Evolutionary conservation across 1,139 yeast genomes (phyloP).

Genomic region (Kodamaea suecica): DNA sequence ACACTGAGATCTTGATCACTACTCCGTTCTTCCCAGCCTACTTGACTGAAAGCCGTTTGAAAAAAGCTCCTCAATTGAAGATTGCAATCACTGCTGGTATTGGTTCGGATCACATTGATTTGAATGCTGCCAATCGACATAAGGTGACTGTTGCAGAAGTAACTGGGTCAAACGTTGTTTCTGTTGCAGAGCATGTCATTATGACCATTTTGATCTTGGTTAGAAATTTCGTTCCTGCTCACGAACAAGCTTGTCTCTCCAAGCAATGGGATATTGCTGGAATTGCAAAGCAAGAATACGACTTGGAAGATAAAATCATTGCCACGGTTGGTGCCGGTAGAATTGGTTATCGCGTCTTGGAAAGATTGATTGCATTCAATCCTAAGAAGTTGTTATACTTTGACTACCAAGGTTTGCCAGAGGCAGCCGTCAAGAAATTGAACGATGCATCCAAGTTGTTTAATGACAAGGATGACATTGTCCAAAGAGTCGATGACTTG

Average conservation of each 20-base stretch:
- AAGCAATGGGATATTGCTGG: conserved; percentile 80
- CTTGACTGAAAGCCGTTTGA: conserved; percentile 62
- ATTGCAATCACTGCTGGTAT: conserved; percentile 78
- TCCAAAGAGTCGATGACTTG: conserved; percentile 59
- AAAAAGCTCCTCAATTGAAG: conserved; percentile 70
- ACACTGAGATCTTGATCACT: conserved; percentile 73
- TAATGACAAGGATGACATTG: conserved; percentile 38
- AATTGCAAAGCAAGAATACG: conserved; percentile 69
- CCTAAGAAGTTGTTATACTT: conserved; percentile 71
- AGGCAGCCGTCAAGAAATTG: conserved; percentile 52
- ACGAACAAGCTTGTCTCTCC: conserved; percentile 52
- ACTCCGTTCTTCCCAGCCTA: conserved; percentile 87
- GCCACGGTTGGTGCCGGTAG: conserved; percentile 84
- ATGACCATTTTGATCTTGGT: conserved; percentile 72
- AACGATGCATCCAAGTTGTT: conserved; percentile 38
- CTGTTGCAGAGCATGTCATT: conserved; percentile 80
- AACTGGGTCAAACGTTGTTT: conserved; percentile 76
- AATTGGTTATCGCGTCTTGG: conserved; percentile 74
- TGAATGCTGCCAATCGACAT: conserved; percentile 65
- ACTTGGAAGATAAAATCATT: conserved; percentile 70
- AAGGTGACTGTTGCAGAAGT: conserved; percentile 72
- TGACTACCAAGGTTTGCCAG: conserved; percentile 70
- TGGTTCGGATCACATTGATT: conserved; percentile 79
- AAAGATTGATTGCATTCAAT: conserved; percentile 69
- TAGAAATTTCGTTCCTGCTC: conserved; percentile 78